Evolutionary conservation across 2,329 filamentous ascomycete genomes (phyloP).

Genomic region (Monosporascus ibericus): DNA sequence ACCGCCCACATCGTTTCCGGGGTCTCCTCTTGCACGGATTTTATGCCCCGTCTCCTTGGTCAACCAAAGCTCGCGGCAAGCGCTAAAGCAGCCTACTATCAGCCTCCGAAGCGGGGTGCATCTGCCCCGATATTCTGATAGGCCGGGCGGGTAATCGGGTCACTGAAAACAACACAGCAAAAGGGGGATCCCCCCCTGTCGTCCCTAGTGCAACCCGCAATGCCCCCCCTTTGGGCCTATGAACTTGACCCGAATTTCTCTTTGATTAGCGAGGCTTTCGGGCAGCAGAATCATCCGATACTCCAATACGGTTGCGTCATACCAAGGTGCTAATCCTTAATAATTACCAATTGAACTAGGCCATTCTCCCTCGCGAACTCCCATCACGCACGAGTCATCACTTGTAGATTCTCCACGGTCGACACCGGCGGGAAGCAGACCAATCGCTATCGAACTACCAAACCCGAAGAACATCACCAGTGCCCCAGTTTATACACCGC

Average conservation of each 20-base stretch:
- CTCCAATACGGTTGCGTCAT: constrained; percentile 13
- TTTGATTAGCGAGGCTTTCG: neutral
- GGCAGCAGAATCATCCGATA: neutral
- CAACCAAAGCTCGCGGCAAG: too few species aligned
- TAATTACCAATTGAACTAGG: constrained; percentile 16
- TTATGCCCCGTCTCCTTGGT: too few species aligned
- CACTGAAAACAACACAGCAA: too few species aligned
- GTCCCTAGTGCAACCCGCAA: neutral
- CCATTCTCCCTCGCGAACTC: constrained; percentile 11
- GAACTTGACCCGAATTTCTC: neutral
- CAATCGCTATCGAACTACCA: constrained; percentile 50
- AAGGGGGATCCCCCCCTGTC: too few species aligned
- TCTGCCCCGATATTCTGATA: too few species aligned
- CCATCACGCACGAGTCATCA: constrained; percentile 15
- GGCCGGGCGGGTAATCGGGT: too few species aligned
- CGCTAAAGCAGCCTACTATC: too few species aligned
- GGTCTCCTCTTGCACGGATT: too few species aligned
- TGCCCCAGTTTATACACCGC: constrained; percentile 36
- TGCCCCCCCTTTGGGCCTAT: neutral
- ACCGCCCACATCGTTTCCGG: too few species aligned
- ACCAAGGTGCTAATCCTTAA: constrained; percentile 11
- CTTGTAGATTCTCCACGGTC: constrained; percentile 15
- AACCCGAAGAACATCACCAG: constrained; percentile 33
- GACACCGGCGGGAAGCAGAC: constrained; percentile 31
- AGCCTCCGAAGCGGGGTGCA: too few species aligned